Base-by-base conservation (phyloP, 495 filamentous ascomycete genomes). In the Tuber indicum region DNA sequence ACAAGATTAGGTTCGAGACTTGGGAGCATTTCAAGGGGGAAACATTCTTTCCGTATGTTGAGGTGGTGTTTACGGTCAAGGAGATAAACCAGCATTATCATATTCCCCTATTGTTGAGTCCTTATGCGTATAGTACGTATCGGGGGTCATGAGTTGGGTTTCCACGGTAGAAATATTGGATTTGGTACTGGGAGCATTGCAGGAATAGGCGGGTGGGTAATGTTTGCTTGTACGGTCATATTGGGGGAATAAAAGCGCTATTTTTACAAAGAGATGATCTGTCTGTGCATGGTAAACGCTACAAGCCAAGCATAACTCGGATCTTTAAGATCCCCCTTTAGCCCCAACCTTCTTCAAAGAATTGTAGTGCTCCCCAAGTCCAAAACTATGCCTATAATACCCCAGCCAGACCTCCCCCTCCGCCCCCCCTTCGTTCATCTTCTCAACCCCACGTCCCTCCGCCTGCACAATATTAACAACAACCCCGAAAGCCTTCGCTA, bases 321-420 rank as follows among this genome's bases (percentile, higher is more conserved):
- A 17, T 12, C 58, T 17, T 66, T 26, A 66, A 6, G 58, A 17
- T 6, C 58, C 14, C 5, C 58, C 26, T 66, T 66, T 26, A 19
- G 58, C 58, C 70, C 76, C 77, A 49, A 81, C 81, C 85, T 85
- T 89, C 77, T 89, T 82, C 74, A 99, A 85, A 39, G 94, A 97
- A 83, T 98, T 99, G 85, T 98, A 99, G 86, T 99, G 96, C 87
- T 98, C 95, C 19, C 96, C 96, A 26, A 98, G 86, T 3, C 94
- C 94, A 86, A 93, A 98, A 73, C 91, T 90, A 86, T 98, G 94
- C 77, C 92, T 87, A 85, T 98, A 98, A 85, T 98, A 99, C 39
- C 93, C 94, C 84, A 99, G 85, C 96, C 96, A 99, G 45, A 98
- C 87, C 78, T 87, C 86, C 19, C 66, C 78, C 9, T 72, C 78